Conservation (phyloP, 2,329 filamentous ascomycete genomes). For the Bipolaris bicolor region DNA sequence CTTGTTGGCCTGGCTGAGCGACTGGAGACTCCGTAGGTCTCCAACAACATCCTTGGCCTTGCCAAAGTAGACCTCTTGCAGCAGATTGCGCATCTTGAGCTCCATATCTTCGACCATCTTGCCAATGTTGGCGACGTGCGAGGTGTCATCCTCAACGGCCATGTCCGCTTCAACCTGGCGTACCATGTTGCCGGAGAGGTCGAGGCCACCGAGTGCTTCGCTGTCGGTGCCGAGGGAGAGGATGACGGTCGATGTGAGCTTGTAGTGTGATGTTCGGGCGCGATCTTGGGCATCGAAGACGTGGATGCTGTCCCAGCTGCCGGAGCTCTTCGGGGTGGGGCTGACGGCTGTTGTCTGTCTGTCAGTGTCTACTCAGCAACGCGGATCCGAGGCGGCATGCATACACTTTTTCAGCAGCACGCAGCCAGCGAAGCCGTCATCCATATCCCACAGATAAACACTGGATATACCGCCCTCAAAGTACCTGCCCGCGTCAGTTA, state of each 20-base stretch:
- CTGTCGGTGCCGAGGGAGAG: constrained; percentile 77
- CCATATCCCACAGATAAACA: constrained; percentile 98
- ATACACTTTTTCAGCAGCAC: constrained; percentile 92
- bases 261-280: constrained; percentile 91
- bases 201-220: constrained; percentile 78
- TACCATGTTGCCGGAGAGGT: constrained; percentile 97
- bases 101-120: constrained; percentile 97
- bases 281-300: constrained; percentile 97
- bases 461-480: constrained; percentile 95
- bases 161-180: constrained; percentile 93
- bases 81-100: constrained; percentile 96
- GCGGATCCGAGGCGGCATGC: constrained; percentile 33
- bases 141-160: constrained; percentile 85
- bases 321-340: constrained; percentile 70
- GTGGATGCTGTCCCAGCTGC: constrained; percentile 97
- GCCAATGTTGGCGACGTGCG: constrained; percentile 95
- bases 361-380: constrained; percentile 19
- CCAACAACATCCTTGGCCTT: constrained; percentile 99
- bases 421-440: constrained; percentile 96
- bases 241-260: constrained; percentile 96
- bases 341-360: constrained; percentile 62
- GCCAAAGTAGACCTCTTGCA: constrained; percentile 99
- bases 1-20: constrained; percentile 81
- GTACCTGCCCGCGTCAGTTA: constrained; percentile 61
- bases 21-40: constrained; percentile 84